Evolutionary conservation across 768 basidiomycete genomes (phyloP), one percentile per base, ranked within the genome.

Genomic region (Wakefieldia striispora): DNA sequence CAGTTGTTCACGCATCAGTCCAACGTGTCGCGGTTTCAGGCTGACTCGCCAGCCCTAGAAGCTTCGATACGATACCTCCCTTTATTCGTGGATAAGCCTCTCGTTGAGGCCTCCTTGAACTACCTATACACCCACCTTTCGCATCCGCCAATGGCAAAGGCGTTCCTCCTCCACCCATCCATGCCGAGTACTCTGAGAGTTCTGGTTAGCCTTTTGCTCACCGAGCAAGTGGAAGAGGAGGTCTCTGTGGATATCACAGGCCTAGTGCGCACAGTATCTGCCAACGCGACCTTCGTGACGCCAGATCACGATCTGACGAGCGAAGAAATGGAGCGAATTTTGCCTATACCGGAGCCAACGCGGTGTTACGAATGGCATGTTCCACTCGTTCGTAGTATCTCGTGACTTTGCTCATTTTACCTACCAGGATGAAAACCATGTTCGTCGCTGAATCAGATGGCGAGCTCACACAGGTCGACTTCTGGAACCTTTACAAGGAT

Each of bases 401-500:
- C 19, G 24, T 39, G 14, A 16, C 43, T 63, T 5, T 35, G 4
- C 24, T 66, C 37, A 67, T 24, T n/a, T 40, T 6, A 24, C 40
- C 6, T 36, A 29, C 17, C 61, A 94, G 95, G 95, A 95, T 99
- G 89, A 84, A 82, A 62, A 69, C 77, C n/a, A 88, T 91, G 77
- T 97, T 95, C 59, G 76, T 86, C 14, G 74, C 84, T 16, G 84
- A 85, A 52, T 68, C 84, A 2, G 83, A 87, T 4, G 82, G 87
- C 4, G 89, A 94, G 61, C 72, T 97, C 40, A 93, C 91, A 1
- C 97, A 98, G 67, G 92, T 95, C 29, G 86, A 91, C 47, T 91
- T 99, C 61, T 99, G 95, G 95, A 91, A 82, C 49, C 77, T 94
- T 12, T 99, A 99, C 71, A 86, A 88, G 54, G 87, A 89, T 50